Evolutionary conservation across 495 filamentous ascomycete species (phyloP), one percentile per base, ranked within the genome.

Genomic region (Hamigera avellanea): DNA sequence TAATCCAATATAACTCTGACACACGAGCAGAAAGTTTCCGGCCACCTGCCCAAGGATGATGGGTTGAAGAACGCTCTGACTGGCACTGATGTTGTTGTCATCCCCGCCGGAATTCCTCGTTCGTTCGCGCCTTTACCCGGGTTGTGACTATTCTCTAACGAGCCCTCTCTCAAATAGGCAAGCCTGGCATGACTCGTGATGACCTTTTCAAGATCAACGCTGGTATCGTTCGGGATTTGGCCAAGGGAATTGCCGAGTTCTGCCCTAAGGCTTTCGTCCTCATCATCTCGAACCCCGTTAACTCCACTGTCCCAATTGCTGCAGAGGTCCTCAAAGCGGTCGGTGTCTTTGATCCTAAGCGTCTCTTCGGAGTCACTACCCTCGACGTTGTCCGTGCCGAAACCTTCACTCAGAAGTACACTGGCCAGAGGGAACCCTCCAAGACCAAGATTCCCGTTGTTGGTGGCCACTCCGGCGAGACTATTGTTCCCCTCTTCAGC

Each of bases 121-220:
- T 61, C 52, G 89, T 72, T 28, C 17, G 15, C 12, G 31, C 1
- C 19, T 33, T 5, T 19, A 35, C 19, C 18, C 21, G 12, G 19
- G 14, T 14, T 21, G 1, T 8, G 3, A 35, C n/a, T 26, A 15
- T 23, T n/a, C 32, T 18, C 27, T 49, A 36, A 50, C 41, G 25
- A 19, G 36, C 32, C 18, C 37, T 18, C 33, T 41, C 9, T 34
- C 8, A 16, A 39, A 33, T 45, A 95, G 89, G 89, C 64, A 96
- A 96, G 72, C 91, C 91, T 41, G 93, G 93, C 53, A 98, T 98
- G 91, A 95, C 81, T 59, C 86, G 91, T 69, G 93, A 98, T 53
- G 88, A 95, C 50, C 86, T 98, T 38, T 98, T 98, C 81, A 94
- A 91, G 66, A 86, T 93, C 69, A 95, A 95, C 53, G 88, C 88